A percentile compares a stretch with the other conserved stretches of the same genome.
Conservation (phyloP, 352 stramenopile species). For the Phytopythium aichiense region DNA sequence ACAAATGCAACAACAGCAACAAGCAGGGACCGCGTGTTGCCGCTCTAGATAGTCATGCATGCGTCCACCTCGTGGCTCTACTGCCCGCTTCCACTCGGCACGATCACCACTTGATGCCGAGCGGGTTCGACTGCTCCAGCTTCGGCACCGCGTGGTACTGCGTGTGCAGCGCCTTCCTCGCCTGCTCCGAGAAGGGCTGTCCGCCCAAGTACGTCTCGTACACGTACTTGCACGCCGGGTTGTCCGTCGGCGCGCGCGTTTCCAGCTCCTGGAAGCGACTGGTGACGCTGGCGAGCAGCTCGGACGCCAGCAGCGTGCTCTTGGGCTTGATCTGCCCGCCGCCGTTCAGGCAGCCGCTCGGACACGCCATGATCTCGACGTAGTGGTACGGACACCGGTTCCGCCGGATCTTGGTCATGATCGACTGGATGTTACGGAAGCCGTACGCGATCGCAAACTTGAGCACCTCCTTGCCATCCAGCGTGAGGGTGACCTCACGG, state of each 20-base stretch:
- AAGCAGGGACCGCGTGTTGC: conserved; percentile 8
- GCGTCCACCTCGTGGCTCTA: conserved; percentile 2
- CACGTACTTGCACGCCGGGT: conserved; percentile 71
- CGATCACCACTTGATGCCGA: conserved; percentile 85
- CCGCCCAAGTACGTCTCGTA: conserved; percentile 82
- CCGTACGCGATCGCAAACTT: conserved; percentile 94
- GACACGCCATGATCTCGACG: conserved; percentile 98
- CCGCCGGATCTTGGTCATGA: conserved; percentile 91
- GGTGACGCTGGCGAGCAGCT: conserved; percentile 64
- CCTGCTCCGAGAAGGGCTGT: conserved; percentile 65
- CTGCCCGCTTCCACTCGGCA: conserved; percentile 12
- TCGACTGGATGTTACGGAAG: conserved; percentile 96
- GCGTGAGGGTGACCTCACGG: conserved; percentile 65
- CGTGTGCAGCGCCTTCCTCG: conserved; percentile 63
- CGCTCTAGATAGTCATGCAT: background rate
- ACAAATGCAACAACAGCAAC: conserved; percentile 10
- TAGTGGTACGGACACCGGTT: conserved; percentile 93
- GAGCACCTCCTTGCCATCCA: conserved; percentile 82
- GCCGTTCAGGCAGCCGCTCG: conserved; percentile 96
- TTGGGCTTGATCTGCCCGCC: conserved; percentile 91
- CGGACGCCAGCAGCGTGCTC: conserved; percentile 46
- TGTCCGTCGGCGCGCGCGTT: conserved; percentile 52
- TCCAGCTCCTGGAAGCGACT: conserved; percentile 62
- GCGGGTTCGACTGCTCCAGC: conserved; percentile 77
- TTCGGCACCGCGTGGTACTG: conserved; percentile 83